These are phyloP conservation scores for Claviceps pusilla DNA, from an alignment of 2,329 filamentous ascomycete species.

Conservation along the genomic window DNA sequence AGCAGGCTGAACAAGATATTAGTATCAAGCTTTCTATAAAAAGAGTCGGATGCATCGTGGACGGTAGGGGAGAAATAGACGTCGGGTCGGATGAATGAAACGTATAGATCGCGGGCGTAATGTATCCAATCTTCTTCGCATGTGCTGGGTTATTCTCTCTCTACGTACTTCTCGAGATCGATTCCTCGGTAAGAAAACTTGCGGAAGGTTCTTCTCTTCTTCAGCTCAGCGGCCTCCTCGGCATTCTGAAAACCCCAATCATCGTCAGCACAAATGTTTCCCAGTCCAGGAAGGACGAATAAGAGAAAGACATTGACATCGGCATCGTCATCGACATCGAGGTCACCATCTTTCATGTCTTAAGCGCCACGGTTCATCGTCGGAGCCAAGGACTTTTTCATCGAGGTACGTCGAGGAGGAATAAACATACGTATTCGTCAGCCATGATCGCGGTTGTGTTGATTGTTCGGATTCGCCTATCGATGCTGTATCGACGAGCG, in stretches of 20 bases:
- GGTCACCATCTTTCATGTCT: neutral
- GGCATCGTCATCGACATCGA: neutral
- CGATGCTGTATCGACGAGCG: conserved; percentile 28
- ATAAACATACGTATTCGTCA: conserved; percentile 72
- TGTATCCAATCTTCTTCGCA: neutral
- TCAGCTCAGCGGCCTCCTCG: conserved; percentile 97
- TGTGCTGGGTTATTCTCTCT: conserved; percentile 5
- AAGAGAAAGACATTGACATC: neutral
- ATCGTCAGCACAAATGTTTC: conserved; percentile 14
- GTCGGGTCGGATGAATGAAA: neutral
- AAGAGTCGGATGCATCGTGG: neutral
- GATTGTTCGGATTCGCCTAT: conserved; percentile 27
- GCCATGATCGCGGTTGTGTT: conserved; percentile 52
- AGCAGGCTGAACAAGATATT: conserved; percentile 56
- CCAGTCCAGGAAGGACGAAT: neutral
- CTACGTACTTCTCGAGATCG: conserved; percentile 93
- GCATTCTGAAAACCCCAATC: conserved; percentile 51
- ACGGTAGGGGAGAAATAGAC: neutral
- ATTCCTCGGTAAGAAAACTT: conserved; percentile 99
- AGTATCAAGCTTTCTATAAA: conserved; percentile 5
- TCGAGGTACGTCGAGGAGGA: conserved; percentile 13
- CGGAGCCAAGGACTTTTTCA: conserved; percentile 15
- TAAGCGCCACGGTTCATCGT: neutral
- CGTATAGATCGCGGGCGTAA: neutral
- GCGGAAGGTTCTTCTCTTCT: conserved; percentile 98